Evolutionary conservation across 768 basidiomycete genomes (phyloP), one percentile per base, ranked within the genome.

Genomic region (Suillus plorans): DNA sequence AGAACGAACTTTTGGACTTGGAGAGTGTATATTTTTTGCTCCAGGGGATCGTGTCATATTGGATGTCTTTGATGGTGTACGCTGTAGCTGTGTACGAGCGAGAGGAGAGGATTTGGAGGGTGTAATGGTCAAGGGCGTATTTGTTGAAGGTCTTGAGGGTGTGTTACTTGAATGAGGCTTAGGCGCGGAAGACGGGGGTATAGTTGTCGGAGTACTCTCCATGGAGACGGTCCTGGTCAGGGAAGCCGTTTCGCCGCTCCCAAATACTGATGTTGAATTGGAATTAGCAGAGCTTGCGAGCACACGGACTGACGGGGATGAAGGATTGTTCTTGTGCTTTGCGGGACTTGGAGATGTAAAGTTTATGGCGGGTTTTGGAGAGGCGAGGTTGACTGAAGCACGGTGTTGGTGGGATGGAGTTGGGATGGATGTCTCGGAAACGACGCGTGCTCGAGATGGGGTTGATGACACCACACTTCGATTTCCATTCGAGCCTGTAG

Each of bases 391-490:
- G 52, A 53, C 61, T 8, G 73, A 71, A 16, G 67, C 31, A 63
- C 61, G 66, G 64, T 58, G 64, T 60, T 56, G 62, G 66, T 68
- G 71, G 74, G 52, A 73, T 28, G 63, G 70, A 67, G 71, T 69
- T 68, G 65, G 44, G 12, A 25, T 25, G 70, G 71, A 28, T 75
- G 78, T 36, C 79, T 81, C 79, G 10, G 85, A 86, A 66, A 78
- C 72, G 63, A 86, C 79, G 42, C 83, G 78, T 61, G 79, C 71
- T 60, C 79, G 79, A 64, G 79, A 74, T 28, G 77, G 76, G 75
- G 77, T 72, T 64, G 74, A 78, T 56, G 72, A 71, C 61, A 78
- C 71, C 50, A 69, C 66, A 12, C 20, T 28, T 25, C 36, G 37
- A 28, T 58, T 58, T 28, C 57, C 39, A 41, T 41, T 41, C 8